Evolutionary conservation across 2,329 filamentous ascomycete genomes (phyloP), one percentile per base, ranked within the genome.

Genomic region (Ophiostoma australiae): DNA sequence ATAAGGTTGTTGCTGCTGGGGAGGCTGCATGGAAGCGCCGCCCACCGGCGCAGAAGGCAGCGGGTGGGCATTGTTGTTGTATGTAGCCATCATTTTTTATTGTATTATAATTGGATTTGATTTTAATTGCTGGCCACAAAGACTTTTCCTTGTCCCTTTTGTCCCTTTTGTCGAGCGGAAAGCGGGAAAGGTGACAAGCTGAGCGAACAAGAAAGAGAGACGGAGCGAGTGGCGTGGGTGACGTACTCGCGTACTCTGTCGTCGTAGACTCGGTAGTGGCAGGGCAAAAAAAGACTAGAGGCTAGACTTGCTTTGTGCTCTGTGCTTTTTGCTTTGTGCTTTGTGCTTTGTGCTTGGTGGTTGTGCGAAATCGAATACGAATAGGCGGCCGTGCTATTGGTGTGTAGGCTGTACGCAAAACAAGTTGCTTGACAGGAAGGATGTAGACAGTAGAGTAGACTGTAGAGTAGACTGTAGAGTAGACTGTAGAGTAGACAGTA

Each of bases 81-180:
- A 72, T 52, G 74, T 72, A 27, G 74, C 72, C 73, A 74, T 74
- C 69, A 74, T 74, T 66, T 41, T 65, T 61, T 15, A 3, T 65
- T n/a, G 20, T 39, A 39, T 39, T 37, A 27, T 66, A 63, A 33
- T 58, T 58, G 44, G 5, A 58, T 27, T 58, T 23, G n/a, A 55
- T 23, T 23, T 23, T 11, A 41, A 55, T 13, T 17, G 41, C 41
- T 15, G 15, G 17, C 41, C n/a, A 55, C 48, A 55, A 55, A 55
- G 48, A 55, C 37, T 37, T 8, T 37, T 8, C 35, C 8, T 37
- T n/a, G n/a, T n/a, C n/a, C n/a, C n/a, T n/a, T n/a, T n/a, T n/a
- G n/a, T n/a, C n/a, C n/a, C n/a, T n/a, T n/a, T n/a, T n/a, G n/a
- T n/a, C n/a, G n/a, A n/a, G n/a, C n/a, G 27, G 27, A 31, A 31